Percentiles rank a stretch among this genome's conserved stretches.
phyloP scores from a whole-genome alignment of 2,329 filamentous ascomycete species.

The Neurospora sp. region DNA sequence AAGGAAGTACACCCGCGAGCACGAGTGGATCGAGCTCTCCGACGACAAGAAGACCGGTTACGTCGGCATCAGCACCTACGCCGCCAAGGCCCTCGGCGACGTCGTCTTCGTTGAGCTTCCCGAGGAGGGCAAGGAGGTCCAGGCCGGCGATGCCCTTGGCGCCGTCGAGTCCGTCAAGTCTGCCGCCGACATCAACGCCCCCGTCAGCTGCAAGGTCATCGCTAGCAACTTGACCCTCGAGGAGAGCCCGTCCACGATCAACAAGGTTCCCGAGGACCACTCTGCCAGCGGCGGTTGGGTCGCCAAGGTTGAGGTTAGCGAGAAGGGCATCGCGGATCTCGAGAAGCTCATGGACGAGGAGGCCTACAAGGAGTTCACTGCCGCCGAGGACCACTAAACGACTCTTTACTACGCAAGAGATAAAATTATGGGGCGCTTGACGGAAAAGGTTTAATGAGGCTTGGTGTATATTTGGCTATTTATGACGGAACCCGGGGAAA shows the following conservation, averaged over 20 bases:
- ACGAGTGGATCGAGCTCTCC: slow-evolving; percentile 94
- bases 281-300: slow-evolving; percentile 78
- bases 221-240: slow-evolving; percentile 67
- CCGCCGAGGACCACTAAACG: slow-evolving; percentile 28
- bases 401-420: not conserved
- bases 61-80: slow-evolving; percentile 82
- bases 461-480: not conserved
- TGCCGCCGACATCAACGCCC: slow-evolving; percentile 93
- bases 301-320: slow-evolving; percentile 71
- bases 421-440: not conserved
- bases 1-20: slow-evolving; percentile 91
- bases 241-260: slow-evolving; percentile 79
- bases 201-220: slow-evolving; percentile 66
- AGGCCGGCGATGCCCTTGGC: slow-evolving; percentile 74
- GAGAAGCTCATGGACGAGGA: slow-evolving; percentile 68
- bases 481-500: not conserved
- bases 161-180: slow-evolving; percentile 98
- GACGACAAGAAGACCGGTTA: slow-evolving; percentile 73
- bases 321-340: slow-evolving; percentile 55
- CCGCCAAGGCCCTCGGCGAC: slow-evolving; percentile 84
- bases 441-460: not conserved
- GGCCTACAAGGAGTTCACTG: slow-evolving; percentile 68
- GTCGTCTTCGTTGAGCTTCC: slow-evolving; percentile 97
- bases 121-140: slow-evolving; percentile 55
- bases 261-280: slow-evolving; percentile 77